Evolutionary conservation across 495 filamentous ascomycete species (phyloP).

Genomic region (Lasiosphaeriaceae sp.): DNA sequence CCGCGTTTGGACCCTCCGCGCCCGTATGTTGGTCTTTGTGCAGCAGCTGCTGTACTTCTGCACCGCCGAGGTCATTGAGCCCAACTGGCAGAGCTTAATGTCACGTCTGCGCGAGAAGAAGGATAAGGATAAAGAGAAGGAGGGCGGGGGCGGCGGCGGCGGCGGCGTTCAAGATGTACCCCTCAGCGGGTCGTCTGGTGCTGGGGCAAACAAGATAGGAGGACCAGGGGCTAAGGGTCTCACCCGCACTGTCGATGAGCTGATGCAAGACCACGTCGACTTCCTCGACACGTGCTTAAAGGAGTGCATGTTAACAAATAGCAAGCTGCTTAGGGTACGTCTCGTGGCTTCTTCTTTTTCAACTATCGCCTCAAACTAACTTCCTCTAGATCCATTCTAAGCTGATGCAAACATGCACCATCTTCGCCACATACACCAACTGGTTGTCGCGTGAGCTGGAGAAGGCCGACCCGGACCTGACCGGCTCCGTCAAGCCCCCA

Average conservation of each 20-base stretch:
- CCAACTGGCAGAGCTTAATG: constrained; percentile 94
- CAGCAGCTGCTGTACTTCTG: constrained; percentile 96
- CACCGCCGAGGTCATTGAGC: constrained; percentile 94
- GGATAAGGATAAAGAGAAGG: constrained; percentile 24
- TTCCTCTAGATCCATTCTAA: constrained; percentile 82
- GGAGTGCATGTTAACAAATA: constrained; percentile 98
- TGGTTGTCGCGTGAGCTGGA: constrained; percentile 74
- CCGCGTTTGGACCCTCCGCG: constrained; percentile 83
- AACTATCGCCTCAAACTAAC: background rate
- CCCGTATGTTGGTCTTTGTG: constrained; percentile 93
- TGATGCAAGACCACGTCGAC: constrained; percentile 99
- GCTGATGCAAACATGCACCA: constrained; percentile 83
- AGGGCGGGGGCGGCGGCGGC: constrained; percentile 50
- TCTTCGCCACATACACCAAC: constrained; percentile 84
- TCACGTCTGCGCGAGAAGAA: constrained; percentile 58
- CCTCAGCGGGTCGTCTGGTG: background rate
- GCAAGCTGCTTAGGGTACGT: constrained; percentile 81
- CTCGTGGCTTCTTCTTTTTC: background rate
- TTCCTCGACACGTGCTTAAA: constrained; percentile 97
- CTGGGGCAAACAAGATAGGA: background rate
- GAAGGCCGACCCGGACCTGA: constrained; percentile 70
- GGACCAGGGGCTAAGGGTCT: constrained; percentile 30
- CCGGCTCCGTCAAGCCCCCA: constrained; percentile 45
- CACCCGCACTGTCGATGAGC: constrained; percentile 89
- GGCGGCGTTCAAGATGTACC: constrained; percentile 39